Base-by-base conservation (phyloP, 306 rosid species). In the Mucuna pruriens region DNA sequence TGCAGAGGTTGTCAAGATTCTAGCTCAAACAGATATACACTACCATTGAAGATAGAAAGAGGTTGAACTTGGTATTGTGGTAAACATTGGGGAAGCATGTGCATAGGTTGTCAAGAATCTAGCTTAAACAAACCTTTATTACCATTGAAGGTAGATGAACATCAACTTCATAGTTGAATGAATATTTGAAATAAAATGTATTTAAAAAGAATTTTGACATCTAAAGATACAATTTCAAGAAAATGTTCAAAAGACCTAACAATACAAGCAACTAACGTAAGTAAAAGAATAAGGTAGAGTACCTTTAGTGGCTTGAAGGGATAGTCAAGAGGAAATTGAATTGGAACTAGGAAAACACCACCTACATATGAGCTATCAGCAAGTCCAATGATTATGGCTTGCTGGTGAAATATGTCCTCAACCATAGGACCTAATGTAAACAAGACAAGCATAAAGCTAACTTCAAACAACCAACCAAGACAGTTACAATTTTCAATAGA, bases 281-380 rank as follows among this genome's bases (percentile, higher is more conserved):
- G 44, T 9, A 55, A 71, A 76, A 44, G 33, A 20, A 23, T n/a
- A 65, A 17, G 29, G 51, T 62, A 3, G 16, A 75, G 3, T 68
- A 93, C 96, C 94, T 93, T 93, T 49, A 96, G 97, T 25, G 97
- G 97, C 92, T 93, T 93, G 89, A 93, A 93, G 29, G 97, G 97
- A 75, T 93, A 93, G 78, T 93, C 97, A 1, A 95, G 95, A 73
- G 97, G 97, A 58, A 91, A 92, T 78, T 92, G 97, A 75, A 92
- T 92, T 0, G 92, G 91, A 71, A 92, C 95, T 12, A 92, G 84
- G 77, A 92, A 92, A 46, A 92, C 97, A 64, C 97, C 97, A n/a
- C n/a, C n/a, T n/a, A n/a, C n/a, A n/a, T n/a, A n/a, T n/a, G n/a
- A n/a, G n/a, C n/a, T n/a, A n/a, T n/a, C n/a, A n/a, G n/a, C n/a